Evolutionary conservation across 2,329 filamentous ascomycete genomes (phyloP), one percentile per base, ranked within the genome.

Genomic region (Arachnomyces sp.): DNA sequence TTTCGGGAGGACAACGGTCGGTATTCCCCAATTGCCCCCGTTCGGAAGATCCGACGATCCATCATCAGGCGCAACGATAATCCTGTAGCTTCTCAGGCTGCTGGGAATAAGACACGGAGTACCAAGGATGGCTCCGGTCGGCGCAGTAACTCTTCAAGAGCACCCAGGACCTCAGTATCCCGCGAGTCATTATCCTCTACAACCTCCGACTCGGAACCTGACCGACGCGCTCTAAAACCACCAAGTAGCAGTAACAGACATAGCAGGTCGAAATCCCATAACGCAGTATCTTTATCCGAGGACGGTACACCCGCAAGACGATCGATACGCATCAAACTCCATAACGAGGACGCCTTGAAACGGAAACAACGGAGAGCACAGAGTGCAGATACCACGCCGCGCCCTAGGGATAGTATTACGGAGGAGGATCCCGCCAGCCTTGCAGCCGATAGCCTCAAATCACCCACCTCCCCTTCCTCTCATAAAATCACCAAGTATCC

Each of bases 311-410:
- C 83, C 5, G 21, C 21, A 5, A 78, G 85, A 54, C 77, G 87
- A 42, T 94, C 88, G 2, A 95, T 95, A 48, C 79, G 88, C 30
- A 95, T 96, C 54, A 94, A 92, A 64, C 72, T 95, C 11, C 81
- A 90, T 60, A 86, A 82, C 47, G 86, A 95, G 52, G 86, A 78
- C 31, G 67, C 84, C 42, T 74, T 81, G 47, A 80, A 86, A 59
- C 78, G 84, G 43, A 89, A 87, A 60, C 76, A 57, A 42, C 57
- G 61, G 31, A 55, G 56, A 38, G 47, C 53, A n/a, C 57, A 58
- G 39, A 56, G 53, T 36, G 45, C 54, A 11, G 60, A 63, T 41
- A 36, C 56, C 4, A 52, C 49, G 14, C 52, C 49, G 30, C 42
- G 49, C 12, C 48, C 53, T 46, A 53, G 54, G 31, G 18, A 18